Evolutionary conservation across 2,329 filamentous ascomycete species (phyloP).

Genomic region (Trichoderma cornu-damae): DNA sequence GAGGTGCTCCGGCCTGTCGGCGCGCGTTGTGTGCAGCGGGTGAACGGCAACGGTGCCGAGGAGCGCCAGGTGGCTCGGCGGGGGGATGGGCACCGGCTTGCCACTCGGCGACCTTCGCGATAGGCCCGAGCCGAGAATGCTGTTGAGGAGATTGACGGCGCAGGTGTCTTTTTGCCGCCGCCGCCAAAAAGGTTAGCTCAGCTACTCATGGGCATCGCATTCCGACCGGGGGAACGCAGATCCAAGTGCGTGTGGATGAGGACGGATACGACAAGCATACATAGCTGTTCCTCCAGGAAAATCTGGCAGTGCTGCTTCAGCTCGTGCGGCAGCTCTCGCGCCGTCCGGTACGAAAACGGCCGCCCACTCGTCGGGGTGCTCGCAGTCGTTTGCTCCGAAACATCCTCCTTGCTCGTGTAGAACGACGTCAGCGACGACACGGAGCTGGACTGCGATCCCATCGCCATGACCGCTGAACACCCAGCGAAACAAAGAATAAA

Average conservation of each 20-base stretch:
- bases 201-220: no score
- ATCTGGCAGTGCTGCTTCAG: slow-evolving; percentile 63
- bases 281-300: slow-evolving; percentile 70
- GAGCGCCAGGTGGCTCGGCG: slow-evolving; percentile 67
- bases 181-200: no score
- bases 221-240: no score
- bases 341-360: slow-evolving; percentile 46
- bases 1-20: slow-evolving; percentile 54
- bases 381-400: slow-evolving; percentile 31
- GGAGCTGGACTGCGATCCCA: slow-evolving; percentile 21
- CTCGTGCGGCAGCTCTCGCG: slow-evolving; percentile 55
- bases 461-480: slow-evolving; percentile 13
- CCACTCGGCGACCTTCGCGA: slow-evolving; percentile 26
- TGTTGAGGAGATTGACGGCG: slow-evolving; percentile 60
- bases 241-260: no score
- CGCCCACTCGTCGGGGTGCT: slow-evolving; percentile 32
- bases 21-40: slow-evolving; percentile 70
- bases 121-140: slow-evolving; percentile 53
- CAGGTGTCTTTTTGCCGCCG: no score
- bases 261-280: no score
- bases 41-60: slow-evolving; percentile 79
- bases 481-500: neutral
- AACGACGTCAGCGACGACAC: slow-evolving; percentile 34
- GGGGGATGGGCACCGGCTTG: slow-evolving; percentile 57
- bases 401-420: slow-evolving; percentile 27